phyloP scores from a whole-genome alignment of 1,284 basidiomycete genomes.

The Papiliotrema fonsecae region DNA sequence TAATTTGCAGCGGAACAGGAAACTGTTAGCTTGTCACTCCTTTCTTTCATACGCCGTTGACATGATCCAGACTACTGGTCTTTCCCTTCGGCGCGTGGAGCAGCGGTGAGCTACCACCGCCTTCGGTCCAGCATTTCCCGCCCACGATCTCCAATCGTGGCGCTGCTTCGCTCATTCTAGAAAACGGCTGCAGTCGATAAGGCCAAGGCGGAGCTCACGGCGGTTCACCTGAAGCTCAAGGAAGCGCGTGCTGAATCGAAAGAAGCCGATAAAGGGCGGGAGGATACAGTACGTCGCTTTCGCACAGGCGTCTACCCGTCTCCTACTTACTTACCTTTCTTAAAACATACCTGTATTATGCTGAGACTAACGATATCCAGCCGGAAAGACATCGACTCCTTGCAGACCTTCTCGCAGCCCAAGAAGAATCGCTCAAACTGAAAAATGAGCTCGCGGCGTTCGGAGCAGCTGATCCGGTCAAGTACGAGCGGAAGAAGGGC shows the following conservation, averaged over 20 bases:
- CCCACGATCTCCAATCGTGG: conserved; percentile 42
- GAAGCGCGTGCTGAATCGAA: conserved; percentile 50
- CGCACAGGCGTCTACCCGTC: no score
- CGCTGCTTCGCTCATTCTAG: conserved; percentile 49
- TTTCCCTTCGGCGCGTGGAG: conserved; percentile 78
- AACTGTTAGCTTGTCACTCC: conserved; percentile 62
- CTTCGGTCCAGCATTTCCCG: not conserved
- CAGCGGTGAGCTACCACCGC: conserved; percentile 55
- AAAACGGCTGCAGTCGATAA: conserved; percentile 54
- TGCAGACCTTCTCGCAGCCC: conserved; percentile 46
- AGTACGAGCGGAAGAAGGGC: conserved; percentile 66
- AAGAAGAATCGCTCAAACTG: conserved; percentile 30
- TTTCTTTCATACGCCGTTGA: not conserved
- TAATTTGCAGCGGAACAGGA: conserved; percentile 59
- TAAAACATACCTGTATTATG: not conserved
- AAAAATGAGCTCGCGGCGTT: conserved; percentile 59
- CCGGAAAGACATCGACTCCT: conserved; percentile 54
- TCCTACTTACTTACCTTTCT: no score
- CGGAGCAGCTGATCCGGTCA: conserved; percentile 74
- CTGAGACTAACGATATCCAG: conserved; percentile 46
- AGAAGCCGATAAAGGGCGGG: conserved; percentile 56
- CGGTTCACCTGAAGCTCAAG: conserved; percentile 43
- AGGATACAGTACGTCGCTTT: conserved; percentile 58
- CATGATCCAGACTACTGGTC: conserved; percentile 73
- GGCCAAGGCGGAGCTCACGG: conserved; percentile 54